Evolutionary conservation across 2,329 filamentous ascomycete species (phyloP), one percentile per base, ranked within the genome.

Genomic region (Fusarium duplospermum): DNA sequence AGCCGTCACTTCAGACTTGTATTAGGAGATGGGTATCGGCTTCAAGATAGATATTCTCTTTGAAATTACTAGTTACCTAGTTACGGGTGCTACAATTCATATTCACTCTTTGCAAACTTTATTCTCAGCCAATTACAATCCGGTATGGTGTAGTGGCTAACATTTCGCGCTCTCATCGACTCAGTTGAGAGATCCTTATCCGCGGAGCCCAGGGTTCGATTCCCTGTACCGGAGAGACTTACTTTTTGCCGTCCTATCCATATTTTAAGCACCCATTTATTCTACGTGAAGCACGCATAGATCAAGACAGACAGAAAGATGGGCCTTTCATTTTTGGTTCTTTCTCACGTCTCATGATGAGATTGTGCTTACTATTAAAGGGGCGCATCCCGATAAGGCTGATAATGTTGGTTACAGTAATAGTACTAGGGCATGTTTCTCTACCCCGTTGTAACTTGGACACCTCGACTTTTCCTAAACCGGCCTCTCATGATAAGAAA

Each of bases 101-200:
- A 4, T 1, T 31, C 4, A 9, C 13, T 54, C 9, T 29, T 31
- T 31, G 18, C 24, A 3, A 13, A 2, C 1, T 2, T 13, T 7
- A 2, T 1, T 8, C 1, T 29, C 10, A 52, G 13, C 27, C 47
- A 52, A 52, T 52, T n/a, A 40, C 56, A 14, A 40, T 58, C 54
- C 56, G 56, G 56, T 58, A 58, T 58, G 76, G 76, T 79, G 74
- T 72, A 76, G 64, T 77, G 73, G 72, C 65, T 72, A 79, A 77
- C 76, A 77, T 76, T 76, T 77, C 72, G 71, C 76, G 75, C 76
- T 78, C 76, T 78, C 76, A 78, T 67, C 24, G 31, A 31, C 24
- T 52, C 9, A 52, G 9, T 52, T 52, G 47, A 52, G 47, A 52
- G 47, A 31, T 52, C 47, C 10, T 31, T 31, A 31, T 13, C 47